phyloP scores from a whole-genome alignment of 768 basidiomycete species.

The Boletellus sp. region DNA sequence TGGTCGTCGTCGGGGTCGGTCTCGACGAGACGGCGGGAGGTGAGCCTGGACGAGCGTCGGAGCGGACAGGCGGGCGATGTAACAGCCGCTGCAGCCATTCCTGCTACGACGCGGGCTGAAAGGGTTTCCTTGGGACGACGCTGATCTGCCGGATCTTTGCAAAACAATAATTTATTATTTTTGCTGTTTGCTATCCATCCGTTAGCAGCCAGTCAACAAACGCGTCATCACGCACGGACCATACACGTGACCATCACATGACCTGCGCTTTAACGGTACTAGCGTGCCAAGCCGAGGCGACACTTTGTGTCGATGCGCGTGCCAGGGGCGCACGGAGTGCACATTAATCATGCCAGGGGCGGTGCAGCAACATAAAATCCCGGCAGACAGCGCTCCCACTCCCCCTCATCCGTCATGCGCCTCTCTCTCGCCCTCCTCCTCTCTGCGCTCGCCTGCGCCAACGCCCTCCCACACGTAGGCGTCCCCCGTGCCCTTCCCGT shows the following conservation, averaged over 20 bases:
- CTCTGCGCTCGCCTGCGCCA: conserved; percentile 6
- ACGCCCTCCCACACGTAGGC: conserved; percentile 5
- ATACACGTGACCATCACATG: conserved; percentile 18
- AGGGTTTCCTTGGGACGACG: not conserved
- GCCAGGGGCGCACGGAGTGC: too few species aligned
- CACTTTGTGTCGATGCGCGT: too few species aligned
- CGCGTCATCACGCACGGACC: conserved; percentile 26
- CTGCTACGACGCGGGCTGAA: conserved; percentile 15
- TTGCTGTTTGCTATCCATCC: not conserved
- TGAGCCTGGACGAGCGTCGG: conserved; percentile 28
- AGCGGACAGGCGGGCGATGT: conserved; percentile 27
- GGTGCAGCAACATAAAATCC: not conserved
- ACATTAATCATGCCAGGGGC: too few species aligned
- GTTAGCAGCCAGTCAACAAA: conserved; percentile 13
- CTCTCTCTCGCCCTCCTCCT: conserved; percentile 9
- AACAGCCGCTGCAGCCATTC: conserved; percentile 30
- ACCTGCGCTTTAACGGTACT: not conserved
- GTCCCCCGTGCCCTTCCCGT: not conserved
- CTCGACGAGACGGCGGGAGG: conserved; percentile 3
- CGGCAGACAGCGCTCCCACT: not conserved
- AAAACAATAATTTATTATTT: conserved; percentile 1
- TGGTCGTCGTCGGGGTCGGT: not conserved
- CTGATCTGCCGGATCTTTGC: conserved; percentile 14
- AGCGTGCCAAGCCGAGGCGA: too few species aligned
- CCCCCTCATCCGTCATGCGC: conserved; percentile 14